Evolutionary conservation across 352 stramenopile species (phyloP).

Genomic region (Globisporangium viniferum): DNA sequence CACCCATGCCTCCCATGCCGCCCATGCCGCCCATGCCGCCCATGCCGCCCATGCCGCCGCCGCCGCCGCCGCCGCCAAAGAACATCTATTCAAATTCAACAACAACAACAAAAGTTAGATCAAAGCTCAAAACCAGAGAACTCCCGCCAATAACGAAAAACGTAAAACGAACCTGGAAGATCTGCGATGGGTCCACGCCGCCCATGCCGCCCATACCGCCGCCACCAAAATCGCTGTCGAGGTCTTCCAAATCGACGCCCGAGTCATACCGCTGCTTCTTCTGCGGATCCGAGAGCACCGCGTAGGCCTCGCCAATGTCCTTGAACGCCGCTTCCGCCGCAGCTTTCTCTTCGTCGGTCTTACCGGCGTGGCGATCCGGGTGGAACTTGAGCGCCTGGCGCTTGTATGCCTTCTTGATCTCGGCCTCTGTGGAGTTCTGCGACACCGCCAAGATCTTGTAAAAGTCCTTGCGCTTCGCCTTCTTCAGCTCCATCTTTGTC

Average conservation of each 20-base stretch:
- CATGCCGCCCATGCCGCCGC: constrained; percentile 21
- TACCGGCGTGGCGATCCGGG: constrained; percentile 92
- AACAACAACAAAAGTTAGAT: not conserved
- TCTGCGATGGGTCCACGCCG: constrained; percentile 80
- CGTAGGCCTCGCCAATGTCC: constrained; percentile 95
- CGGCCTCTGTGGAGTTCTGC: constrained; percentile 76
- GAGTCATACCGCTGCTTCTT: constrained; percentile 95
- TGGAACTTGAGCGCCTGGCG: constrained; percentile 94
- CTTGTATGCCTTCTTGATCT: constrained; percentile 99
- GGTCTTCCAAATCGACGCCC: constrained; percentile 92
- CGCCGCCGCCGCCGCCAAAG: constrained; percentile 54
- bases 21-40: constrained; percentile 29
- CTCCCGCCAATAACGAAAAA: not conserved
- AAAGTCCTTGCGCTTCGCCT: constrained; percentile 95
- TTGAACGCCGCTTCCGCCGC: constrained; percentile 93
- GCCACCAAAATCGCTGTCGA: constrained; percentile 85
- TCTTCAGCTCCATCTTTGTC: constrained; percentile 91
- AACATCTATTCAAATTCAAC: constrained; percentile 56
- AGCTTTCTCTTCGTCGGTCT: constrained; percentile 90
- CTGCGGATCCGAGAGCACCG: constrained; percentile 92
- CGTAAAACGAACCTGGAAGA: constrained; percentile 63
- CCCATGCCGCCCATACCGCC: constrained; percentile 81
- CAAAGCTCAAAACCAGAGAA: not conserved
- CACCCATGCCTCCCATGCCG: constrained; percentile 34
- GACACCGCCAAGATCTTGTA: constrained; percentile 92